These are phyloP conservation scores for Clarireedia hainanense DNA, from an alignment of 2,329 filamentous ascomycete species.

Conservation along the genomic window DNA sequence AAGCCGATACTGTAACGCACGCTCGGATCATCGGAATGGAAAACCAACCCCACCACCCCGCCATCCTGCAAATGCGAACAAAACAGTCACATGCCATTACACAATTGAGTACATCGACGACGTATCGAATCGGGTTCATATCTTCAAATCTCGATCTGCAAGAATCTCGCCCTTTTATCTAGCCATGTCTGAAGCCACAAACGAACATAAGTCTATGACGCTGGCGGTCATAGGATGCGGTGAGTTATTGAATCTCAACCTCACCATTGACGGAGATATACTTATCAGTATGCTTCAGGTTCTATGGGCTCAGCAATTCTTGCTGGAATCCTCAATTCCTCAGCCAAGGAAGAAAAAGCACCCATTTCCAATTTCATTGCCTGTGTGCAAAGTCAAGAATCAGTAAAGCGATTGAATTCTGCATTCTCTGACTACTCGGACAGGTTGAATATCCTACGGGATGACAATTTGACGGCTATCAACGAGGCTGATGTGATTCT, in stretches of 20 bases:
- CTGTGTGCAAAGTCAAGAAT: conserved; percentile 5
- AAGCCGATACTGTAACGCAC: no score
- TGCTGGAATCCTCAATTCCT: background rate
- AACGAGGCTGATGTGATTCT: conserved; percentile 3
- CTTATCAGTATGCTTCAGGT: conserved; percentile 1
- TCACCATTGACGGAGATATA: background rate
- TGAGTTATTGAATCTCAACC: background rate
- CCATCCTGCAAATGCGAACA: no score
- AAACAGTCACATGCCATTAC: no score
- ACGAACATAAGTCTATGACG: background rate
- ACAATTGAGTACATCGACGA: no score
- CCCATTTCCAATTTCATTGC: conserved; percentile 8
- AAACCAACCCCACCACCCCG: no score
- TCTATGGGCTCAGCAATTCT: conserved; percentile 7
- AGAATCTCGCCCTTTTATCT: no score
- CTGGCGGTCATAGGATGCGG: conserved; percentile 7
- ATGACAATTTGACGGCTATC: conserved; percentile 5
- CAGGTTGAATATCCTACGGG: background rate
- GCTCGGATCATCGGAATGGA: no score
- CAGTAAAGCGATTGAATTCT: background rate
- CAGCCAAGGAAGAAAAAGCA: background rate
- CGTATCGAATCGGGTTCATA: no score
- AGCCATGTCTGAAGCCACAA: background rate
- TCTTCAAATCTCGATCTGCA: no score
- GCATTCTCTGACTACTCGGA: conserved; percentile 1